phyloP scores from a whole-genome alignment of 2,329 filamentous ascomycete species.

The Cladosporium sp. region DNA sequence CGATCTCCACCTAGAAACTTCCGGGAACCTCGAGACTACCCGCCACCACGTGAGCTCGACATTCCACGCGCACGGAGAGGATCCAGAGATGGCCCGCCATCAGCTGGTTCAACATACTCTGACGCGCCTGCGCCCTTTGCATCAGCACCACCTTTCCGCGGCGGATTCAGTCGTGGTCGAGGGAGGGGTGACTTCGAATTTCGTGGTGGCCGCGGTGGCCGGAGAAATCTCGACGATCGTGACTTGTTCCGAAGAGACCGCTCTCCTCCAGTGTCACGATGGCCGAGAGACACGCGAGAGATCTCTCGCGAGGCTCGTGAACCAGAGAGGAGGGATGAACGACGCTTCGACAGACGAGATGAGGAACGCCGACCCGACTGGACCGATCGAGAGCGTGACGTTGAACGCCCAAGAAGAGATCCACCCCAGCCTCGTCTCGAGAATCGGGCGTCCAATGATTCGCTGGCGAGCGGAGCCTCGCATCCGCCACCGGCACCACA shows the following conservation, averaged over 20 bases:
- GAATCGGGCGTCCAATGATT: constrained; percentile 29
- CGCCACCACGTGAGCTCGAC: constrained; percentile 62
- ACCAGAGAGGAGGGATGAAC: constrained; percentile 45
- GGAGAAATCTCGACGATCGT: constrained; percentile 49
- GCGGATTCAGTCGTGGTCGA: constrained; percentile 53
- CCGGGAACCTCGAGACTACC: constrained; percentile 63
- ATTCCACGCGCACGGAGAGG: constrained; percentile 66
- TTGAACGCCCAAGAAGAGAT: constrained; percentile 36
- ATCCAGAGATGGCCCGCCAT: constrained; percentile 72
- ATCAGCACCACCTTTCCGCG: constrained; percentile 54
- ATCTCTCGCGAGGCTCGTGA: constrained; percentile 38
- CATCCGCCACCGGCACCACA: constrained; percentile 27
- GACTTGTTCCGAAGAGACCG: constrained; percentile 59
- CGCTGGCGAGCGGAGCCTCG: constrained; percentile 23
- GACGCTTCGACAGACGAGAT: constrained; percentile 47
- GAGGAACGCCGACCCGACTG: constrained; percentile 42
- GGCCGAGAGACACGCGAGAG: constrained; percentile 39
- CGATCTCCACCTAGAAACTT: constrained; percentile 62
- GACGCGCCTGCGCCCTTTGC: constrained; percentile 60
- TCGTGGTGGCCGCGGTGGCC: constrained; percentile 49
- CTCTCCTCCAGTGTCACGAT: constrained; percentile 47
- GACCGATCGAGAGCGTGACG: constrained; percentile 41
- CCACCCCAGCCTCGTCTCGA: constrained; percentile 32
- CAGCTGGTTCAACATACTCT: constrained; percentile 69
- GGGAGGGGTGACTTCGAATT: constrained; percentile 55